Conservation (phyloP, 1,284 basidiomycete genomes). For the Malassezia sympodialis region DNA sequence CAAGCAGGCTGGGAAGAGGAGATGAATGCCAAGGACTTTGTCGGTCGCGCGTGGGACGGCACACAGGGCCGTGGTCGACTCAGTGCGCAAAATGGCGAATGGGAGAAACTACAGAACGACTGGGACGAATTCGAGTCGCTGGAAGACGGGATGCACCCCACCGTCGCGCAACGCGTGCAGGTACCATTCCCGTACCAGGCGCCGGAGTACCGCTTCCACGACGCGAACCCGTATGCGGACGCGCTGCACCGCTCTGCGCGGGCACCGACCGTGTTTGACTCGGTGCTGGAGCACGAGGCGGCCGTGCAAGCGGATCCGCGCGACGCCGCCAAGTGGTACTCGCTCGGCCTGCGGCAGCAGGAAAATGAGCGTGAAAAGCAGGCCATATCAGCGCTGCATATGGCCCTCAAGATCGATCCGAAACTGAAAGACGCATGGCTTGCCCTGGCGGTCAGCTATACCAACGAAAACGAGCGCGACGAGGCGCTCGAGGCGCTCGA, state of each 20-base stretch:
- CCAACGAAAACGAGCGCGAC: constrained; percentile 72
- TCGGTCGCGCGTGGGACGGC: constrained; percentile 27
- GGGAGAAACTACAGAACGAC: constrained; percentile 63
- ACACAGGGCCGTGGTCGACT: constrained; percentile 26
- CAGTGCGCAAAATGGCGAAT: constrained; percentile 51
- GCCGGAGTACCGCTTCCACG: constrained; percentile 37
- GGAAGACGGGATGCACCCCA: constrained; percentile 18
- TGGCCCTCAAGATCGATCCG: constrained; percentile 68
- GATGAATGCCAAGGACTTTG: constrained; percentile 40
- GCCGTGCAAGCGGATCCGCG: constrained; percentile 68
- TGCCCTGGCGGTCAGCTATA: constrained; percentile 79
- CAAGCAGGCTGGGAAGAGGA: constrained; percentile 27
- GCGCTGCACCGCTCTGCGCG: constrained; percentile 23
- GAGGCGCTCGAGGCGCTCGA: constrained; percentile 66
- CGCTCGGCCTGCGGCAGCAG: constrained; percentile 91
- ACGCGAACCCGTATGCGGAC: constrained; percentile 37
- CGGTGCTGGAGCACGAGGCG: constrained; percentile 71
- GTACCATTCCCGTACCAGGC: constrained; percentile 25
- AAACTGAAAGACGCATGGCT: constrained; percentile 62
- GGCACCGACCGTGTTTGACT: constrained; percentile 18
- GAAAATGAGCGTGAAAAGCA: constrained; percentile 91
- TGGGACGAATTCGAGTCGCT: constrained; percentile 58
- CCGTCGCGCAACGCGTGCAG: neutral
- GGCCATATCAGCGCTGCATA: constrained; percentile 74
- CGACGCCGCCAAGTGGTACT: constrained; percentile 71